Conservation (phyloP, 129 eudicot genomes). For the Helichrysum umbraculigerum region DNA sequence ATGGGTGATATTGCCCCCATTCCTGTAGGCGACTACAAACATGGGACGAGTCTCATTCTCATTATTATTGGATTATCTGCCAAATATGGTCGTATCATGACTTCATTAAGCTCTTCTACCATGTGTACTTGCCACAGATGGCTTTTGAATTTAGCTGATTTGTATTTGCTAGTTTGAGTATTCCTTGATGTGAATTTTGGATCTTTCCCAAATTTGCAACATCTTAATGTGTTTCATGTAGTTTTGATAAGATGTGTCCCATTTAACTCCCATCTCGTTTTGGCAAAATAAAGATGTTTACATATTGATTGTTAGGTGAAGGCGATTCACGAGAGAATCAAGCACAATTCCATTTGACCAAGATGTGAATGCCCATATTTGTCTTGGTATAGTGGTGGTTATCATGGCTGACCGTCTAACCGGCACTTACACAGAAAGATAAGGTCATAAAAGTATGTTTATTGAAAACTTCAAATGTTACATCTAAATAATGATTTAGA, state of each 20-base stretch:
- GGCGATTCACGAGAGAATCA: not conserved
- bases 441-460: not conserved
- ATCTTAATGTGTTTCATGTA: conserved; percentile 7
- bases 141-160: conserved; percentile 13
- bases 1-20: conserved; percentile 97
- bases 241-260: not conserved
- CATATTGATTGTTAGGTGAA: not conserved
- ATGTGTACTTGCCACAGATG: conserved; percentile 29
- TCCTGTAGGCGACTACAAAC: conserved; percentile 46
- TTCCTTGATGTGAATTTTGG: conserved; percentile 1
- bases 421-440: too few relatives aligned
- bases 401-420: conserved; percentile 9
- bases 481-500: not conserved
- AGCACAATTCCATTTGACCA: not conserved
- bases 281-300: not conserved
- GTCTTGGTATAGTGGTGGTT: conserved; percentile 1
- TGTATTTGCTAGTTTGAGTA: conserved; percentile 26
- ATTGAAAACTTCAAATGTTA: not conserved
- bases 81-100: conserved; percentile 17
- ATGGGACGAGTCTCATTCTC: not conserved
- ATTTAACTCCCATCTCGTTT: not conserved
- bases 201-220: conserved; percentile 9
- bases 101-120: conserved; percentile 21
- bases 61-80: conserved; percentile 16
- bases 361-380: not conserved